phyloP scores from a whole-genome alignment of 2,329 filamentous ascomycete genomes.

The Curvularia hawaiiensis region DNA sequence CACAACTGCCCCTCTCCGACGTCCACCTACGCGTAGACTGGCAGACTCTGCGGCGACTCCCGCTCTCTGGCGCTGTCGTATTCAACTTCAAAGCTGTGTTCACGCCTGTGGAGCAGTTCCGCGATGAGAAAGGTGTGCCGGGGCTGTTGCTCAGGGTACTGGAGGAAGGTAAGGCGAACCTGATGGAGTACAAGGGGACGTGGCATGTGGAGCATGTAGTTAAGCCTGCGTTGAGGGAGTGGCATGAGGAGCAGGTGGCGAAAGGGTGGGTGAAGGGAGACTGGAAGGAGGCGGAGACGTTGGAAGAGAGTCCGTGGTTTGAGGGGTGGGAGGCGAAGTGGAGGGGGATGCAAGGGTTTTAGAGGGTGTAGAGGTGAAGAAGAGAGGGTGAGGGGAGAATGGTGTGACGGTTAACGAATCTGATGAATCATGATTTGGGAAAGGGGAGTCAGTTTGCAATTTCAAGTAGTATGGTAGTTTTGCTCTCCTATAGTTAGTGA shows the following conservation, averaged over 20 bases:
- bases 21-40: conserved; percentile 80
- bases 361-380: background rate
- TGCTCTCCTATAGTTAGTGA: background rate
- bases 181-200: conserved; percentile 82
- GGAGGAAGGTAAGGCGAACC: conserved; percentile 69
- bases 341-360: conserved; percentile 68
- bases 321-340: conserved; percentile 78
- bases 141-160: conserved; percentile 70
- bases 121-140: conserved; percentile 75
- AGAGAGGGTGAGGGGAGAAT: background rate
- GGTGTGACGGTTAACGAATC: background rate
- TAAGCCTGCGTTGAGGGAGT: conserved; percentile 67
- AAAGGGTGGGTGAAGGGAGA: conserved; percentile 63
- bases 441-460: background rate
- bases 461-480: background rate
- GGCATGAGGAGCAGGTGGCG: conserved; percentile 68
- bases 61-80: conserved; percentile 73
- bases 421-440: background rate
- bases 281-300: conserved; percentile 68
- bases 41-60: conserved; percentile 82
- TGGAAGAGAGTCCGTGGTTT: conserved; percentile 78
- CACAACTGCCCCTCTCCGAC: conserved; percentile 61
- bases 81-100: conserved; percentile 93
- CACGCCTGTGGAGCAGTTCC: conserved; percentile 72
- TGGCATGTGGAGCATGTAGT: conserved; percentile 79